Percentiles rank a stretch among this genome's conserved stretches.
These are phyloP conservation scores for Cercospora zeina DNA, from an alignment of 2,329 filamentous ascomycete genomes.

Conservation along the genomic window DNA sequence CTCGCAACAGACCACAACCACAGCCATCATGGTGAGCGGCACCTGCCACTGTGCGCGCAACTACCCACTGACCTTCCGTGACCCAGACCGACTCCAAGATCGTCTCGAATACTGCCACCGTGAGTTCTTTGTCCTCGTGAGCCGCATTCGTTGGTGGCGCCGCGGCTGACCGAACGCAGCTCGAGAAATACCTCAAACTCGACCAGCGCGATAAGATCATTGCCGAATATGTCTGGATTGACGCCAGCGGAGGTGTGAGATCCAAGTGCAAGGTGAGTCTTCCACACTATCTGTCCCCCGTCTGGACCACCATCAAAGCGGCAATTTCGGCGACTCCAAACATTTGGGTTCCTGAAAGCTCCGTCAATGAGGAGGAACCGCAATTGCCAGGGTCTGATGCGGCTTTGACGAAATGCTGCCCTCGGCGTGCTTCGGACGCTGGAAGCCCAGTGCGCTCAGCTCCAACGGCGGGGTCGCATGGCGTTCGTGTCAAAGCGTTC, in stretches of 20 bases:
- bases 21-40: constrained; percentile 20
- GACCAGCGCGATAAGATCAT: constrained; percentile 86
- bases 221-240: constrained; percentile 97
- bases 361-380: constrained; percentile 9
- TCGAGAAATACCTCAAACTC: constrained; percentile 87
- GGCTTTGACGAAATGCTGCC: constrained; percentile 26
- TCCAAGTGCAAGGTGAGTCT: constrained; percentile 91
- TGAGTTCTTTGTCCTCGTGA: constrained; percentile 38
- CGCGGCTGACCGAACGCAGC: constrained; percentile 53
- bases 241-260: constrained; percentile 76
- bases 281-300: neutral
- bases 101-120: constrained; percentile 52
- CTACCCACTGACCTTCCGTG: constrained; percentile 10
- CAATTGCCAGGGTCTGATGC: constrained; percentile 19
- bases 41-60: neutral
- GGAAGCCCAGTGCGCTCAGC: constrained; percentile 18
- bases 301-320: neutral
- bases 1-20: neutral
- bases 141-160: neutral
- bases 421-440: constrained; percentile 23
- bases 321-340: neutral
- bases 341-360: constrained; percentile 13
- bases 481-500: neutral
- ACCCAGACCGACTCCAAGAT: constrained; percentile 31
- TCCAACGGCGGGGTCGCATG: constrained; percentile 5